Base-by-base conservation (phyloP, 257 asterid species). In the Salvia hispanica region DNA sequence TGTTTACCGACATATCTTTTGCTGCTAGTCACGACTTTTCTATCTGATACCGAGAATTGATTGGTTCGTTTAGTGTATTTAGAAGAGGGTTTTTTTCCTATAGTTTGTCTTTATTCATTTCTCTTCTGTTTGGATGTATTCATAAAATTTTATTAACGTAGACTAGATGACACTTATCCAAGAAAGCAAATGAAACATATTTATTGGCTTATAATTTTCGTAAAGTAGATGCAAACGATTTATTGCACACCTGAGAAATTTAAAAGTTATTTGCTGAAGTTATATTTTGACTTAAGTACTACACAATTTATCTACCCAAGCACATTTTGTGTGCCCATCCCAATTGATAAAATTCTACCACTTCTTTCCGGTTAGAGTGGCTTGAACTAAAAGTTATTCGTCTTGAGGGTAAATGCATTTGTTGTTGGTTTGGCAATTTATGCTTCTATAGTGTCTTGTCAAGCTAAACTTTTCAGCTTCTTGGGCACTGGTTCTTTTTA, bases 71-170 rank as follows among this genome's bases (percentile, higher is more conserved):
- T 12, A 36, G 15, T 55, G 56, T 16, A 37, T n/a, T 48, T 46
- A 37, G 47, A 42, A 51, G 73, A 58, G 13, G 11, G 9, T 34
- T 57, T 57, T 57, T 18, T 70, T 36, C 47, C 54, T 50, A 2
- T 48, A 11, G 33, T 9, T 5, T 18, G 31, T 46, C 53, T n/a
- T 21, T 50, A 9, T 13, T 52, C 28, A 62, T n/a, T 40, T 40
- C 45, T 44, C 45, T 18, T 60, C 13, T 13, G 45, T 34, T 70
- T 60, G 75, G 62, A 18, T 64, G 21, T 46, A 28, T 64, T 58
- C n/a, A 45, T 18, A 42, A 37, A 40, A 47, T 66, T 50, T 15
- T 36, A 66, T 39, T 8, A 48, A 46, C 9, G 58, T 51, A 66
- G 33, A 21, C 44, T 36, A 36, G 66, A 25, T 21, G 31, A 56